A percentile compares a stretch with the other conserved stretches of the same genome.
Conservation (phyloP, 2,329 filamentous ascomycete species). For the Cladosporium austrohemisphaericum region DNA sequence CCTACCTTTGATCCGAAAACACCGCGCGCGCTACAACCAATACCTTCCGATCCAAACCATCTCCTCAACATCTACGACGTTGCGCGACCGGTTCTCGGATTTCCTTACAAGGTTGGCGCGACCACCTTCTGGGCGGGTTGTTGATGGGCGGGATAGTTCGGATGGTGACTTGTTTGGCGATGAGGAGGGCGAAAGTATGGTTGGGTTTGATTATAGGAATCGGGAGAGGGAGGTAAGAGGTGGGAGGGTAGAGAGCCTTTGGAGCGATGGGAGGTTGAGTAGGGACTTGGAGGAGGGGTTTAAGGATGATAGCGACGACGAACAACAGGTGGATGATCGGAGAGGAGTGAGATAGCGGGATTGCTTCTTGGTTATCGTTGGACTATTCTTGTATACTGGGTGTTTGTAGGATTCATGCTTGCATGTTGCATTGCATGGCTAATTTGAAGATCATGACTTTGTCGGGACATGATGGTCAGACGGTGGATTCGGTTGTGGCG, state of each 20-base stretch:
- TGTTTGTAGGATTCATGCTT: not conserved
- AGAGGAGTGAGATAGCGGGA: not conserved
- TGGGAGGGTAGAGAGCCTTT: slow-evolving; percentile 38
- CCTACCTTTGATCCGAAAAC: slow-evolving; percentile 43
- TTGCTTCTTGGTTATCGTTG: not conserved
- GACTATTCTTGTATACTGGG: not conserved
- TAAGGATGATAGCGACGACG: slow-evolving; percentile 68
- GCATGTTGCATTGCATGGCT: too few species aligned
- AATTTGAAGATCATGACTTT: too few species aligned
- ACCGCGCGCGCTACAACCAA: slow-evolving; percentile 43
- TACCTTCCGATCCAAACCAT: slow-evolving; percentile 37
- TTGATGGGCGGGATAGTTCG: slow-evolving; percentile 23
- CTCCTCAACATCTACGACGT: slow-evolving; percentile 25
- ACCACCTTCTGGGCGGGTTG: slow-evolving; percentile 30
- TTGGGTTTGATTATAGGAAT: slow-evolving; percentile 39
- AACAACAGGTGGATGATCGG: slow-evolving; percentile 33
- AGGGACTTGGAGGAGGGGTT: slow-evolving; percentile 76
- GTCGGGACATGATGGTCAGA: too few species aligned
- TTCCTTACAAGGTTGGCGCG: slow-evolving; percentile 33
- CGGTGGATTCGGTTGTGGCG: too few species aligned
- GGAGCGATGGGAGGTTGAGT: slow-evolving; percentile 62
- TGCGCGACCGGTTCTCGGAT: slow-evolving; percentile 34
- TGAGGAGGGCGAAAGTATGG: slow-evolving; percentile 46
- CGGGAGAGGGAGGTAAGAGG: slow-evolving; percentile 30
- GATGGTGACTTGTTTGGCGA: slow-evolving; percentile 39